Base-by-base conservation (phyloP, 768 basidiomycete species). In the Gelatoporia subvermispora region DNA sequence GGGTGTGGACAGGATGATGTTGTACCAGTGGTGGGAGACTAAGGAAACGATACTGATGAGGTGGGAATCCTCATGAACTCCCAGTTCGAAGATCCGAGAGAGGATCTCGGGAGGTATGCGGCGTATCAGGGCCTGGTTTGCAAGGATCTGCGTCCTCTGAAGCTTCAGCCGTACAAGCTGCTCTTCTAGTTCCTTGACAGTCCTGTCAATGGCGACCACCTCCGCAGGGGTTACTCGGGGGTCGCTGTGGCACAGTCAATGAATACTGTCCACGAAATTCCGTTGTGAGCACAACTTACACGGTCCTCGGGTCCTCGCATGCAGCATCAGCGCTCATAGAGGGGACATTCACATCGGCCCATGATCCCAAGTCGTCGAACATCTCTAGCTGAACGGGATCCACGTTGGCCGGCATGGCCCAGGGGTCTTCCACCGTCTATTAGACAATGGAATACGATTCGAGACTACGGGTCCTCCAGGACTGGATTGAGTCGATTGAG, bases 51-150 rank as follows among this genome's bases (percentile, higher is more conserved):
- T 42, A 3, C 50, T 51, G 8, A 62, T 43, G 35, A 64, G 54
- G 2, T 60, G 52, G 17, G 56, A 39, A 39, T 49, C 31, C 25
- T 65, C 60, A 47, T 65, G 49, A 3, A 62, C 58, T 11, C 60
- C 64, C 17, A 65, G 54, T 47, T 65, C 65, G 50, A 66, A 63
- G 8, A 66, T 55, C 20, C 62, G 60, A 34, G 60, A 57, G 17
- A 66, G 58, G 28, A 66, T 51, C 42, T 66, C 65, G 5, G 63
- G 52, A 1, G 64, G 63, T 13, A 65, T 48, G 38, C 54, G 53
- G 20, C 44, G 40, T 8, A 65, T 59, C 46, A 65, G 62, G 15
- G 64, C 62, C 9, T 54, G 57, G 8, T 47, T 39, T 5, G 56
- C 60, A 10, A 63, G 59, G 5, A 63, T 42, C n/a, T 57, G 39